phyloP scores from a whole-genome alignment of 306 rosid species.

The Casuarina glauca region DNA sequence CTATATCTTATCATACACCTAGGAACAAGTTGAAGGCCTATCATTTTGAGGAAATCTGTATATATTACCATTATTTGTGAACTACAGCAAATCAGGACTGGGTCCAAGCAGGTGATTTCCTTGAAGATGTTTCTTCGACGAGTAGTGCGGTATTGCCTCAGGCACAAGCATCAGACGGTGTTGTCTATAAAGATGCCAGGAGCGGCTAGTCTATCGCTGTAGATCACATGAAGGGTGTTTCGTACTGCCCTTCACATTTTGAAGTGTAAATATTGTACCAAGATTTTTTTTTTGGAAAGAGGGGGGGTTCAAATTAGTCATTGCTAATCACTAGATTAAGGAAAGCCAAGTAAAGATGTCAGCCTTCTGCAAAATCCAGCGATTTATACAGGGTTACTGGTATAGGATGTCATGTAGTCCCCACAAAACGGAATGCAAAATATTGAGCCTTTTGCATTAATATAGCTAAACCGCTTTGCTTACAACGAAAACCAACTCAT shows the following conservation, averaged over 20 bases:
- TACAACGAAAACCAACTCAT: too few species aligned
- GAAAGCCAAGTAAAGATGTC: not conserved
- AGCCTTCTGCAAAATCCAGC: not conserved
- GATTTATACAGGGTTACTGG: not conserved
- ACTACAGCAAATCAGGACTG: slow-evolving; percentile 40
- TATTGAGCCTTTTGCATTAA: too few species aligned
- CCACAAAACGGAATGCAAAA: not conserved
- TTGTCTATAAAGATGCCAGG: slow-evolving; percentile 31
- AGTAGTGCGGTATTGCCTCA: slow-evolving; percentile 16
- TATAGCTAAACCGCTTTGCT: too few species aligned
- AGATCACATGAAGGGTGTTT: slow-evolving; percentile 30
- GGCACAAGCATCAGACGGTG: slow-evolving; percentile 23
- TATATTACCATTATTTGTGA: not conserved
- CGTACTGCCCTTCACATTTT: slow-evolving; percentile 18
- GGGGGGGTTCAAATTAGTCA: not conserved
- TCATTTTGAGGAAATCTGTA: slow-evolving; percentile 7
- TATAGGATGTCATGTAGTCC: not conserved
- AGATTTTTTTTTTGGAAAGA: not conserved
- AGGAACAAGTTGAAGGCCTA: slow-evolving; percentile 11
- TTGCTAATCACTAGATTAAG: not conserved
- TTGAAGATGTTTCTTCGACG: slow-evolving; percentile 28
- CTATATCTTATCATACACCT: slow-evolving; percentile 3
- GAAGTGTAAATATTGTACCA: slow-evolving; percentile 28
- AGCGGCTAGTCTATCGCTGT: slow-evolving; percentile 25
- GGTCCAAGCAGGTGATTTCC: slow-evolving; percentile 24